Evolutionary conservation across 2,329 filamentous ascomycete species (phyloP).

Genomic region (Beauveria rudraprayagi): DNA sequence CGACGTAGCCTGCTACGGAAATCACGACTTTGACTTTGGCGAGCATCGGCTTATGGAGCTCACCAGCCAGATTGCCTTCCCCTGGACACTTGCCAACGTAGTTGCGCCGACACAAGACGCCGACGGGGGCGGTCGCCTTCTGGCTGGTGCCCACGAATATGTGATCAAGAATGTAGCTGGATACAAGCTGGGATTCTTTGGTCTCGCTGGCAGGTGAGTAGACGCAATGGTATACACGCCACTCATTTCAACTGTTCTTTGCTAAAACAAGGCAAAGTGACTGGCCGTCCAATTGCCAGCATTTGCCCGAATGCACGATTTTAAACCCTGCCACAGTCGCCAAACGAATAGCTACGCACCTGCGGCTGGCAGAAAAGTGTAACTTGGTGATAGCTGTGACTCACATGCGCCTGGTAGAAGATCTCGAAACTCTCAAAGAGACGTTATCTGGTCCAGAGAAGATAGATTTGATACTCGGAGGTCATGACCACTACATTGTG

Average conservation of each 20-base stretch:
- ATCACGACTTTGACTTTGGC: constrained; percentile 15
- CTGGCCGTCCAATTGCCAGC: constrained; percentile 14
- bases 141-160: constrained; percentile 10
- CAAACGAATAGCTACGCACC: constrained; percentile 2
- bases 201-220: constrained; percentile 12
- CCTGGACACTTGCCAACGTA: constrained; percentile 14
- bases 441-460: constrained; percentile 12
- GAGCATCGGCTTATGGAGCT: constrained; percentile 9
- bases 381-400: constrained; percentile 20
- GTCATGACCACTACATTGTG: constrained; percentile 19
- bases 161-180: background rate
- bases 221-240: no score
- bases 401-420: constrained; percentile 18
- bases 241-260: background rate
- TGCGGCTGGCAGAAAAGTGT: constrained; percentile 14
- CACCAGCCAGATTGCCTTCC: constrained; percentile 1
- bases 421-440: constrained; percentile 11
- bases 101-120: background rate
- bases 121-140: background rate
- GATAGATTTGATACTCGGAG: constrained; percentile 19
- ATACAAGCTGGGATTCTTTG: constrained; percentile 13
- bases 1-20: constrained; percentile 14
- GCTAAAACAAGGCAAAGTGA: constrained; percentile 7
- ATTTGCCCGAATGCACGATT: constrained; percentile 11
- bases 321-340: constrained; percentile 13